Evolutionary conservation across 345 rosid species (phyloP).

Genomic region (Citrus sinensis): DNA sequence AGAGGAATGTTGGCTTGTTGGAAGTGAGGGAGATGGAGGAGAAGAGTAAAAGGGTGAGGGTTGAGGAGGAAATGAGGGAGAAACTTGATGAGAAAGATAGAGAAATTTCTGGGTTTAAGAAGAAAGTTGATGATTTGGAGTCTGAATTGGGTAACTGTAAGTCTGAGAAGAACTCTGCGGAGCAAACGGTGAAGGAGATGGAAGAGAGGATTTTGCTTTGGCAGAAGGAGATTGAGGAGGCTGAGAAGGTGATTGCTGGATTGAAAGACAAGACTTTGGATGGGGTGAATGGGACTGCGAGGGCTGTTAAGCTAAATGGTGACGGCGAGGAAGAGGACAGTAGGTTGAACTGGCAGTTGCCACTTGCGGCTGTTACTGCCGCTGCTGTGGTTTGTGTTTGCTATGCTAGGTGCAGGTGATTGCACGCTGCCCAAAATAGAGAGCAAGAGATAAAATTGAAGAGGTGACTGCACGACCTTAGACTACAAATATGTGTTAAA

Average conservation of each 20-base stretch:
- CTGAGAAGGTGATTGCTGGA: constrained; percentile 26
- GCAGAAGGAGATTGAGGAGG: constrained; percentile 43
- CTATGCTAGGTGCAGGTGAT: constrained; percentile 40
- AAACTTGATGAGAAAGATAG: constrained; percentile 46
- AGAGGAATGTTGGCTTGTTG: constrained; percentile 56
- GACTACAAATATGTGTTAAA: constrained; percentile 5
- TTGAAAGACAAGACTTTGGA: constrained; percentile 41
- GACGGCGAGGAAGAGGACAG: constrained; percentile 18
- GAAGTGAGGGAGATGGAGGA: constrained; percentile 60
- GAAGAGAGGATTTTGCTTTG: constrained; percentile 33
- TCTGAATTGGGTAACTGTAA: constrained; percentile 33
- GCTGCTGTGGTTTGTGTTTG: constrained; percentile 46
- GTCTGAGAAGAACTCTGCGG: constrained; percentile 35
- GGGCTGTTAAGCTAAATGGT: constrained; percentile 4
- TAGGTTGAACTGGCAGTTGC: constrained; percentile 38
- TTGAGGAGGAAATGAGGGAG: constrained; percentile 63
- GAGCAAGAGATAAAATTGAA: background rate
- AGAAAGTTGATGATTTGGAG: constrained; percentile 42
- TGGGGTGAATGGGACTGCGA: constrained; percentile 28
- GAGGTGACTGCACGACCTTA: constrained; percentile 13
- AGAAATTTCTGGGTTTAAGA: constrained; percentile 37
- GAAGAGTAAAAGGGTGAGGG: constrained; percentile 56
- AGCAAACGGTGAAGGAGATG: constrained; percentile 30
- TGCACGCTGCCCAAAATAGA: constrained; percentile 2
- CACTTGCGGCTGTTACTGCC: constrained; percentile 41